These are phyloP conservation scores for Straminergon stramineum DNA, from an alignment of 225 moss, liverwort and hornwort genomes.

Conservation along the genomic window DNA sequence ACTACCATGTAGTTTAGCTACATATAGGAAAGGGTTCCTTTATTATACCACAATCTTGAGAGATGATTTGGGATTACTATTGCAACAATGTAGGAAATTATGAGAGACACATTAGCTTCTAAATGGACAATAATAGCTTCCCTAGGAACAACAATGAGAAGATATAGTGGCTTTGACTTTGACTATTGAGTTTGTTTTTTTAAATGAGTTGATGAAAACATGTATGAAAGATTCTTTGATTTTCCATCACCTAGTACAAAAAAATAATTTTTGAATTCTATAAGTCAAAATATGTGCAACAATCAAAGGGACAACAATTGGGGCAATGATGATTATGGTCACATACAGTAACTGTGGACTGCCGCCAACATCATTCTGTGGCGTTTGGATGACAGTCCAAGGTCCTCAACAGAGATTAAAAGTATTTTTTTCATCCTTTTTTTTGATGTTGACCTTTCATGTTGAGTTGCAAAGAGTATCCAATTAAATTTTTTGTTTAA, in stretches of 20 bases:
- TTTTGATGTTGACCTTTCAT: too few relatives aligned
- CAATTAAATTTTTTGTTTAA: too few relatives aligned
- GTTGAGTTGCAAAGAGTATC: too few relatives aligned
- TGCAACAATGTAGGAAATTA: neutral
- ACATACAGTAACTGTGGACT: too few relatives aligned
- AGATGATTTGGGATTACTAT: neutral
- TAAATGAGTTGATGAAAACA: neutral
- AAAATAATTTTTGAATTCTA: neutral
- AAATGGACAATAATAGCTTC: neutral
- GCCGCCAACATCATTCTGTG: too few relatives aligned
- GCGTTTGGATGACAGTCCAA: too few relatives aligned
- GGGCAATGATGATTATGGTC: neutral
- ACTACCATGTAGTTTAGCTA: neutral
- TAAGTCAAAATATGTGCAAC: neutral
- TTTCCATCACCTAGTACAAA: neutral
- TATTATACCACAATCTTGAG: neutral
- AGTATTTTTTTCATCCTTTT: too few relatives aligned
- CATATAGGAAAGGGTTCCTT: neutral
- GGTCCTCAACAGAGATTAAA: too few relatives aligned
- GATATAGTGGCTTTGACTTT: neutral
- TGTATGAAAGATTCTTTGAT: neutral
- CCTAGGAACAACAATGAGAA: neutral
- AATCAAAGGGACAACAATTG: neutral
- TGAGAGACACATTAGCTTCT: rapidly evolving
- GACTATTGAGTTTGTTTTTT: neutral